Percentiles rank a stretch among this genome's conserved stretches.
Evolutionary conservation across 1,284 basidiomycete species (phyloP).

Genomic region (Microbotryum intermedium): DNA sequence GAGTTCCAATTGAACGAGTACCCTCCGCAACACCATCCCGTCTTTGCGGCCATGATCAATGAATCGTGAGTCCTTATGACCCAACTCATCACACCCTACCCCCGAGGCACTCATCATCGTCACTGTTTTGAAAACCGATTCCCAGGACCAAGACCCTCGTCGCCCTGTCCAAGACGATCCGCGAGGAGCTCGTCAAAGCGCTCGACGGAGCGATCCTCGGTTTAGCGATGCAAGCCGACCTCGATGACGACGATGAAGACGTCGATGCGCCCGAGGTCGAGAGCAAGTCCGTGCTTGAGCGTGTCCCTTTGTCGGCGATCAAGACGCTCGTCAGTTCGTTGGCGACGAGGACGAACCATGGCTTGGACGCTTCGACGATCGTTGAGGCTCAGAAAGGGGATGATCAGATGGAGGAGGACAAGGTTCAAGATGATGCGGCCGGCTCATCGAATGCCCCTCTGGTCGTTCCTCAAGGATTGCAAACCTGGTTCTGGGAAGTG

Average conservation of each 20-base stretch:
- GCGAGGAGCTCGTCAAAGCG: no score
- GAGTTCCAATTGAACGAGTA: constrained; percentile 53
- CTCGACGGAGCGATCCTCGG: no score
- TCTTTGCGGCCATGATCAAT: constrained; percentile 36
- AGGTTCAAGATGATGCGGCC: no score
- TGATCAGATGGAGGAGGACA: neutral
- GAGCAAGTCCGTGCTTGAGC: no score
- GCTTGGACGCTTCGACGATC: constrained; percentile 7
- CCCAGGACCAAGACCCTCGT: constrained; percentile 9
- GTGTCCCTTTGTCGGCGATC: neutral
- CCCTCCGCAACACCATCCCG: constrained; percentile 52
- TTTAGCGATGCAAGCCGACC: no score
- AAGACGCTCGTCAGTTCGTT: neutral
- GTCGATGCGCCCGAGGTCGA: no score
- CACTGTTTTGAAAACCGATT: no score
- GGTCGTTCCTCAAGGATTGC: neutral
- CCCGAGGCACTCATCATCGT: no score
- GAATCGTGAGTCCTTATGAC: constrained; percentile 16
- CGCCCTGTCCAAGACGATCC: neutral
- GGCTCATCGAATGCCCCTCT: neutral
- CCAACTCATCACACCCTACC: no score
- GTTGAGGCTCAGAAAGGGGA: neutral
- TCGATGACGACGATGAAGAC: no score
- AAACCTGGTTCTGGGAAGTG: constrained; percentile 39
- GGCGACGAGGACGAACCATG: constrained; percentile 22